These are phyloP conservation scores for Kockovaella imperatae DNA, from an alignment of 768 basidiomycete genomes.

Conservation along the genomic window DNA sequence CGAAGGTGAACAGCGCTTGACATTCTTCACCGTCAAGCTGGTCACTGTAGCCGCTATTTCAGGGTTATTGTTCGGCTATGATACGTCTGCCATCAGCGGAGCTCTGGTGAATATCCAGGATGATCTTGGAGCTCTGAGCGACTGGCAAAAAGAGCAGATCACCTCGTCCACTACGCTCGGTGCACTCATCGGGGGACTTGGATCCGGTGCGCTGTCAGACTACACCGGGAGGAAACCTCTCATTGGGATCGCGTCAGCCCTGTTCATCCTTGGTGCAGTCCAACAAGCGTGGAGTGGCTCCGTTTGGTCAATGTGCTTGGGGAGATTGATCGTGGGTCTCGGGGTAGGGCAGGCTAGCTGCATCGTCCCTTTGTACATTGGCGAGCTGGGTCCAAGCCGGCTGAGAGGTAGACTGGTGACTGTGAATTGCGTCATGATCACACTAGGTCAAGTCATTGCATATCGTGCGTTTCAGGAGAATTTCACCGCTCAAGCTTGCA, in stretches of 20 bases:
- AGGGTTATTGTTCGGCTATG: slow-evolving; percentile 70
- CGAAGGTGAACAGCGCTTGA: too few relatives aligned
- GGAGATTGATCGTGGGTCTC: slow-evolving; percentile 64
- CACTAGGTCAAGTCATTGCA: slow-evolving; percentile 63
- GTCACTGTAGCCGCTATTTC: slow-evolving; percentile 68
- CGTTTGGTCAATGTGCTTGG: slow-evolving; percentile 55
- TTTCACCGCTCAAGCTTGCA: slow-evolving; percentile 29
- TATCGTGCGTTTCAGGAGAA: slow-evolving; percentile 68
- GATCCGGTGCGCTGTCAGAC: slow-evolving; percentile 63
- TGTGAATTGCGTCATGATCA: slow-evolving; percentile 74
- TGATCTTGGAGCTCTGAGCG: slow-evolving; percentile 58
- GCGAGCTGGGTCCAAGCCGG: slow-evolving; percentile 56
- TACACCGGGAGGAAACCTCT: slow-evolving; percentile 61
- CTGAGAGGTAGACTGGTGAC: slow-evolving; percentile 70
- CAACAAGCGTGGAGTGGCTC: slow-evolving; percentile 54
- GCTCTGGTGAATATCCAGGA: slow-evolving; percentile 66
- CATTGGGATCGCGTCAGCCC: slow-evolving; percentile 59
- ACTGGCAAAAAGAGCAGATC: slow-evolving; percentile 69
- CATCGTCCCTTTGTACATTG: slow-evolving; percentile 73
- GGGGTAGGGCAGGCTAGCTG: slow-evolving; percentile 71
- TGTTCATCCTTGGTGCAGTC: slow-evolving; percentile 68
- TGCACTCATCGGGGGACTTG: slow-evolving; percentile 65
- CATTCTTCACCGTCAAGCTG: slow-evolving; percentile 42
- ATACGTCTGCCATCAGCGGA: slow-evolving; percentile 69
- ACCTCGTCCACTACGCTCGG: slow-evolving; percentile 71